These are phyloP conservation scores for Auxenochlorella pyrenoidosa DNA, from an alignment of 139 green algal genomes.

Conservation along the genomic window DNA sequence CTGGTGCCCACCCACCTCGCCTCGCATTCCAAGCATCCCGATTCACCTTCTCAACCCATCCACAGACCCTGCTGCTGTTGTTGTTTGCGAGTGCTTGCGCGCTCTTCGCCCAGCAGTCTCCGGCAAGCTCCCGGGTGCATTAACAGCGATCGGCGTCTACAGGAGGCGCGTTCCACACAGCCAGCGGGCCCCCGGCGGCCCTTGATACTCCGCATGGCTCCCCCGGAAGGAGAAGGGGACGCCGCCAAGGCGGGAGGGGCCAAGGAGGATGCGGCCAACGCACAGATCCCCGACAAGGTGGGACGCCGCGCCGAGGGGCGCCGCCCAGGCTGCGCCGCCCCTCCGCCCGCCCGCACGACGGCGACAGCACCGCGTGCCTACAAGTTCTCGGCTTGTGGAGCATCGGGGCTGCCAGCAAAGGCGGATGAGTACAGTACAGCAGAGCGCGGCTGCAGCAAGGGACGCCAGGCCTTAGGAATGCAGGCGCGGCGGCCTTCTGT, in stretches of 20 bases:
- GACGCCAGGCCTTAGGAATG: too few species aligned
- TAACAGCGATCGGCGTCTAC: neutral
- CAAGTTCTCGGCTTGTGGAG: too few species aligned
- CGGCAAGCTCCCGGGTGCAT: neutral
- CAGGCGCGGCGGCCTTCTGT: too few species aligned
- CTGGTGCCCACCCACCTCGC: too few species aligned
- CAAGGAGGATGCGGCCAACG: constrained; percentile 55
- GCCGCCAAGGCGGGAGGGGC: neutral
- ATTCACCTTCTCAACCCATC: too few species aligned
- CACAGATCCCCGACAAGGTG: constrained; percentile 75
- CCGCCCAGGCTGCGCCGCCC: too few species aligned
- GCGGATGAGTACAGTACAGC: too few species aligned
- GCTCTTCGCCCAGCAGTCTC: neutral
- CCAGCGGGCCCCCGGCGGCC: neutral
- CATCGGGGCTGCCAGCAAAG: too few species aligned
- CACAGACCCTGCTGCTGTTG: neutral
- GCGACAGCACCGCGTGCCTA: neutral
- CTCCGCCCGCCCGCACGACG: neutral
- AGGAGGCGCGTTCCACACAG: too few species aligned
- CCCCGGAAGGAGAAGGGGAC: constrained; percentile 19
- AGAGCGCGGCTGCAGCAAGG: too few species aligned
- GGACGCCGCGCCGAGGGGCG: neutral
- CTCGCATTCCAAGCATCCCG: too few species aligned
- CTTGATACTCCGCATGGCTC: neutral
- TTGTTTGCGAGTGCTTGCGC: neutral